Conservation (phyloP, 148 eudicot genomes). For the Salicornia ramosissima region DNA sequence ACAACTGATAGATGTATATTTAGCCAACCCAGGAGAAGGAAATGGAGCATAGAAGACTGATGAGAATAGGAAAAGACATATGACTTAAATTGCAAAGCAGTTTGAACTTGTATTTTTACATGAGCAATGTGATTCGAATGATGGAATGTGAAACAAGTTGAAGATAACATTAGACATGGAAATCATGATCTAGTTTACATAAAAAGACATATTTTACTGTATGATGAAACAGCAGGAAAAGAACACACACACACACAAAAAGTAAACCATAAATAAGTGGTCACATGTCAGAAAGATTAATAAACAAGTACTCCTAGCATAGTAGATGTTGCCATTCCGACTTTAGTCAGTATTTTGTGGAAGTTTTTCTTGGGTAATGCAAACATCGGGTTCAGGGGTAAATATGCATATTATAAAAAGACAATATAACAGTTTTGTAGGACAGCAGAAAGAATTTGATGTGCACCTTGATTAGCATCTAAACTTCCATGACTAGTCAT, state of each 20-base stretch:
- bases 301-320: background rate
- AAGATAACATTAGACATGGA: background rate
- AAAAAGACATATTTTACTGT: background rate
- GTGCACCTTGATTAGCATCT: slow-evolving; percentile 44
- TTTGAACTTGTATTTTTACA: background rate
- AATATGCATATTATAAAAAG: background rate
- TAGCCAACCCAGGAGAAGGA: background rate
- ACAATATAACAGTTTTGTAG: background rate
- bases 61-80: background rate
- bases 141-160: background rate
- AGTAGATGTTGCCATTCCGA: background rate
- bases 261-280: background rate
- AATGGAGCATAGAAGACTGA: background rate
- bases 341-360: background rate
- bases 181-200: background rate
- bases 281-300: background rate
- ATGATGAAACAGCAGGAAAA: background rate
- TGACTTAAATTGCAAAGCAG: background rate
- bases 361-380: background rate
- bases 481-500: slow-evolving; percentile 45
- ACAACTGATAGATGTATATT: background rate
- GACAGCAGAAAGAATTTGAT: background rate
- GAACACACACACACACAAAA: background rate
- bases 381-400: background rate
- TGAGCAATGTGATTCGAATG: slow-evolving; percentile 1